These are phyloP conservation scores for Entophlyctis luteolus DNA, from an alignment of 192 early-diverging fungal genomes.

Conservation along the genomic window DNA sequence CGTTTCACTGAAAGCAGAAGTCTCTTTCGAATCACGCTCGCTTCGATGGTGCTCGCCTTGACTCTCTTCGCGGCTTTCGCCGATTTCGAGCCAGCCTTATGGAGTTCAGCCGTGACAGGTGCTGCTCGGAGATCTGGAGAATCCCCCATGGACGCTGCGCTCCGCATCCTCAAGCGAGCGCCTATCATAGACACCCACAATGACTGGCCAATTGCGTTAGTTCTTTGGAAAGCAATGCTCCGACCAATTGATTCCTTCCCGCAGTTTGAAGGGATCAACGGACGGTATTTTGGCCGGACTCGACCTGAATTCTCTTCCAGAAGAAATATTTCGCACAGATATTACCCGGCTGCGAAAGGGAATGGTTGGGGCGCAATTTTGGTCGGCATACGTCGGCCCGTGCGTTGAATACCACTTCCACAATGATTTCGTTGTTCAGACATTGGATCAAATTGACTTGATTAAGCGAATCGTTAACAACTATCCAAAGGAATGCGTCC, in stretches of 20 bases:
- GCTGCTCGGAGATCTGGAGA: no score
- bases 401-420: slow-evolving; percentile 21
- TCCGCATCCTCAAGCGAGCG: slow-evolving; percentile 11
- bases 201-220: slow-evolving; percentile 10
- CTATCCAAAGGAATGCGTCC: slow-evolving; percentile 34
- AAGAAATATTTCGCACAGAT: slow-evolving; percentile 29
- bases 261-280: no score
- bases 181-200: slow-evolving; percentile 30
- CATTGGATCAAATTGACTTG: slow-evolving; percentile 59
- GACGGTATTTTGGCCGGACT: slow-evolving; percentile 5
- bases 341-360: slow-evolving; percentile 31
- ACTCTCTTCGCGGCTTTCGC: no score
- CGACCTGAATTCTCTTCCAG: slow-evolving; percentile 27
- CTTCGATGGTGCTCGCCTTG: no score
- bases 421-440: slow-evolving; percentile 26
- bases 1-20: no score
- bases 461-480: slow-evolving; percentile 53
- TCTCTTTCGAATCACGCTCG: no score
- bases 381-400: slow-evolving; percentile 35
- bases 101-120: no score
- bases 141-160: slow-evolving; percentile 12
- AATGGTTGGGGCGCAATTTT: slow-evolving; percentile 37
- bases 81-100: no score
- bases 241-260: no score
- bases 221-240: no score